Base-by-base conservation (phyloP, 805 yeast genomes). In the Ogataea paraovalis region DNA sequence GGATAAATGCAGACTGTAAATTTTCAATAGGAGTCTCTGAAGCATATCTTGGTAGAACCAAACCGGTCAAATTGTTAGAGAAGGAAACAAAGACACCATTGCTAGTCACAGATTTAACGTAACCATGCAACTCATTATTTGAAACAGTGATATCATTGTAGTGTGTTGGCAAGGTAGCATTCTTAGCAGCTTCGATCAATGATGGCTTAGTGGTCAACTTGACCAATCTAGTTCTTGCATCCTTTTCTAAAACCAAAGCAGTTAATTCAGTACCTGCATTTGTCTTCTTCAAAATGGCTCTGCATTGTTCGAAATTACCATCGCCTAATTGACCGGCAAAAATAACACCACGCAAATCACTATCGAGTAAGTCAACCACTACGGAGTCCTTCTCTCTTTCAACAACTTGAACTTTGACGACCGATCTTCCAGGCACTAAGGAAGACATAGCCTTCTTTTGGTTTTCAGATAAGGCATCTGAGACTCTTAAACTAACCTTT, bases 81-180 rank as follows among this genome's bases (percentile, higher is more conserved):
- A 92, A 92, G 0, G 84, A 78, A 48, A 92, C 85, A 62, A 92
- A 92, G 12, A 89, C 72, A 54, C 98, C 98, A 61, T 76, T 75
- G 40, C 75, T 76, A n/a, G 95, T 87, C 18, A 85, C 79, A 18
- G 90, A 83, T 55, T 81, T 85, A 36, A 92, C 80, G 62, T 74
- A 91, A 39, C 98, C 99, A 48, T 78, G 75, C 44, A 87, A 66
- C 25, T 70, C 58, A 21, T 69, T 69, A 39, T 70, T 69, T 9
- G 79, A 76, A 13, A 73, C 68, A 34, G 67, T 59, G 41, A 90
- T 71, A 37, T 87, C 95, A 16, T 73, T 71, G 58, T 80, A 85
- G 4, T 67, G 55, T 4, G 72, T 54, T 34, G 97, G 97, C 13
- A 91, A 65, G 2, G 67, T 69, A 21, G 58, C 60, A 1, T 63